Evolutionary conservation across 108 stramenopile species (phyloP), one percentile per base, ranked within the genome.

Genomic region (Mayamaea pseudoterrestris): DNA sequence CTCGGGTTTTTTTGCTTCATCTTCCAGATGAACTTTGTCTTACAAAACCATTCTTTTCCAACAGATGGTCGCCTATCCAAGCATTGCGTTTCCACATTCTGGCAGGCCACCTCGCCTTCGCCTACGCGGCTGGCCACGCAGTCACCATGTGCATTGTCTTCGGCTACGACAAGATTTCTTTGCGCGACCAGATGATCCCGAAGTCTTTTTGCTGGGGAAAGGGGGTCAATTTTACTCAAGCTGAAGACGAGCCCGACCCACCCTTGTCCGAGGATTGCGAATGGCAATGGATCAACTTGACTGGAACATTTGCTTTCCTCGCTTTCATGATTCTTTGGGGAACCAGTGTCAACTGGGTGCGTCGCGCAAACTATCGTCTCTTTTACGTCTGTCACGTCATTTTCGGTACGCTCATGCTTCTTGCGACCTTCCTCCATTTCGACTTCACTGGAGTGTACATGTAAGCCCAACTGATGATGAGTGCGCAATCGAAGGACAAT

Each of bases 301-400:
- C 53, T 0, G 71, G 71, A 7, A 18, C 68, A 1, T 2, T 68
- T 5, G 46, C 46, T 18, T 47, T 30, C 9, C 16, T 60, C 5
- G 50, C 44, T 22, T 55, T 68, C 27, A 9, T 60, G 0, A n/a
- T 68, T 0, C 52, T 73, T 13, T 52, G 47, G 8, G 28, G 31
- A 0, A 43, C 63, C 17, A 55, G 58, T 41, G 1, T 73, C 27
- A 51, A 58, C 16, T 56, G 52, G 41, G 31, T 73, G 21, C 62
- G 71, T 14, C 45, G 71, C 1, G 28, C 31, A 32, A 37, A 51
- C 22, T 73, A 64, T 49, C 48, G 39, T n/a, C 9, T 73, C 13
- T 73, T 73, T 28, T 67, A 68, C 58, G 11, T 30, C 12, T 57
- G 2, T 20, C 55, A 57, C 45, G 44, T 57, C 8, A 34, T 32